Percentiles rank a stretch among this genome's conserved stretches.
These are phyloP conservation scores for Fusarium goolgardi DNA, from an alignment of 2,329 filamentous ascomycete species.

Conservation along the genomic window DNA sequence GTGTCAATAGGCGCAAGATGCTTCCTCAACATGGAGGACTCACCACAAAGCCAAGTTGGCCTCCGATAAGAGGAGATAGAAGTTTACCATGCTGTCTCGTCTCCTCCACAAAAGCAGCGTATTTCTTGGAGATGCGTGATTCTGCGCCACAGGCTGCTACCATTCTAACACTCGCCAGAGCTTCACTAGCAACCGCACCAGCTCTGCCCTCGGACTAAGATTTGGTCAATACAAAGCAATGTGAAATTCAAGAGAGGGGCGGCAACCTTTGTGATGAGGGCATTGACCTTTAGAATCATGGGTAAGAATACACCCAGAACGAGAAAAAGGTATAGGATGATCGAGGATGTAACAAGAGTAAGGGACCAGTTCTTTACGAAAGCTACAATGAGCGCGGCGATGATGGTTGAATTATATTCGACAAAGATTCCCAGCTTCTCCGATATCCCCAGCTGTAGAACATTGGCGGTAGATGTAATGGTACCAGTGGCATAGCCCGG, in stretches of 20 bases:
- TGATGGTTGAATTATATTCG: slow-evolving; percentile 65
- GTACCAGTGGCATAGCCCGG: slow-evolving; percentile 70
- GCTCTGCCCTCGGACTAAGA: slow-evolving; percentile 65
- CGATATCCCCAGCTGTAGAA: slow-evolving; percentile 72
- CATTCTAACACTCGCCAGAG: slow-evolving; percentile 70
- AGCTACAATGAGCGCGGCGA: slow-evolving; percentile 65
- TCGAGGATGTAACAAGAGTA: slow-evolving; percentile 67
- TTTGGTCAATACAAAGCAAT: slow-evolving; percentile 8
- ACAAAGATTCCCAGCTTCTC: slow-evolving; percentile 71
- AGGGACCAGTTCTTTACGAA: slow-evolving; percentile 69
- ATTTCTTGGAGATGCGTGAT: slow-evolving; percentile 63
- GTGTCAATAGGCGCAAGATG: slow-evolving; percentile 16
- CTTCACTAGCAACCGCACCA: slow-evolving; percentile 69
- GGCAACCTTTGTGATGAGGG: slow-evolving; percentile 55
- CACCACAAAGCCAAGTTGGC: slow-evolving; percentile 65
- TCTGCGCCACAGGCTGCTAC: slow-evolving; percentile 73
- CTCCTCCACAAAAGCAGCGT: slow-evolving; percentile 66
- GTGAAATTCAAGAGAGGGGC: background rate
- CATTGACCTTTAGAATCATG: slow-evolving; percentile 65
- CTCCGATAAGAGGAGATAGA: slow-evolving; percentile 62
- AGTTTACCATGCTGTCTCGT: slow-evolving; percentile 62
- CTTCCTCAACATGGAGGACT: background rate
- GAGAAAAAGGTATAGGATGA: slow-evolving; percentile 66
- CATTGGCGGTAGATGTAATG: slow-evolving; percentile 73
- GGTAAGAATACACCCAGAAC: slow-evolving; percentile 63